Evolutionary conservation across 2,329 filamentous ascomycete species (phyloP).

Genomic region (Cladosporium sp.): DNA sequence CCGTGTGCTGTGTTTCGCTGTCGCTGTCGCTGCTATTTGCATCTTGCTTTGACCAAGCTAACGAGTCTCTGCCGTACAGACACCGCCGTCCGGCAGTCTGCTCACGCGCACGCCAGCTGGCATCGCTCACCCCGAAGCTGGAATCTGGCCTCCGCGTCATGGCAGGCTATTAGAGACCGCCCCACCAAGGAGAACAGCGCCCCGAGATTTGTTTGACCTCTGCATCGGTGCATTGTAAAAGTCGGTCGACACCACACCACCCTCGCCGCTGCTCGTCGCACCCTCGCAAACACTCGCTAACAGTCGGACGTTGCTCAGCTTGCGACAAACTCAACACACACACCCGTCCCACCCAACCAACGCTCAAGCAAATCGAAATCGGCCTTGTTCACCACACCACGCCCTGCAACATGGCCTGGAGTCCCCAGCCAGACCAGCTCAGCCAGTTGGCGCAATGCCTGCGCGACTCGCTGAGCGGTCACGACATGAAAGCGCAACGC

Average conservation of each 20-base stretch:
- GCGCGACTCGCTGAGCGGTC: slow-evolving; percentile 84
- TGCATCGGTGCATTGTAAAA: slow-evolving; percentile 2
- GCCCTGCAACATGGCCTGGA: slow-evolving; percentile 72
- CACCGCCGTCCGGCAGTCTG: neutral
- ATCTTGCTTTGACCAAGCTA: too few species aligned
- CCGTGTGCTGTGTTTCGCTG: too few species aligned
- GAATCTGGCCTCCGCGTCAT: neutral
- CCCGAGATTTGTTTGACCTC: slow-evolving; percentile 4
- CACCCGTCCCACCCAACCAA: neutral
- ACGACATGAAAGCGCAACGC: slow-evolving; percentile 75
- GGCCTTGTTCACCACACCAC: neutral
- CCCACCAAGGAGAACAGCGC: neutral
- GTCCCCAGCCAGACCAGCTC: slow-evolving; percentile 81
- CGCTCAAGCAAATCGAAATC: neutral
- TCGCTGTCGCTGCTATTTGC: too few species aligned
- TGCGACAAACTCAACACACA: neutral
- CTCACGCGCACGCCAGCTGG: neutral
- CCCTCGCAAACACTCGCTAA: neutral
- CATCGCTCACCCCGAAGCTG: neutral
- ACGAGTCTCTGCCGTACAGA: neutral
- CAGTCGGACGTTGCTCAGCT: neutral
- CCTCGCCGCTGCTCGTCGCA: neutral
- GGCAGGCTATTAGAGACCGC: neutral
- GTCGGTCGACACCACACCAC: slow-evolving; percentile 4
- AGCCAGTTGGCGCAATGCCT: slow-evolving; percentile 84